Conservation (phyloP, 768 basidiomycete species). For the Dacryopinax spathularia region DNA sequence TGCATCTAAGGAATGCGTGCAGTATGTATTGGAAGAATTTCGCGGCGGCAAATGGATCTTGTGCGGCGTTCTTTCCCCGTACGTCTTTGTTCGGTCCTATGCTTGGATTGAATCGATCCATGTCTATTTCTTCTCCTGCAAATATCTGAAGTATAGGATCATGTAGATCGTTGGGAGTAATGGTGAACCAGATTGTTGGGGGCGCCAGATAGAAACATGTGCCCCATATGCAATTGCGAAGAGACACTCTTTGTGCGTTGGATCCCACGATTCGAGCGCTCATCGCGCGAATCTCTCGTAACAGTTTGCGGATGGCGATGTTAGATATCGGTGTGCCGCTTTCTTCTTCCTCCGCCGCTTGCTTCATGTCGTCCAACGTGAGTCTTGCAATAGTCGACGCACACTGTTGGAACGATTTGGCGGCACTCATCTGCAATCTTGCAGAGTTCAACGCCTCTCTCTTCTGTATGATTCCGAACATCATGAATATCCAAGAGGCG, state of each 20-base stretch:
- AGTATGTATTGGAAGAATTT: conserved; percentile 31
- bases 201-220: conserved; percentile 21
- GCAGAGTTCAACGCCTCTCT: background rate
- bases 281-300: conserved; percentile 12
- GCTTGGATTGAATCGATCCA: conserved; percentile 25
- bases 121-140: conserved; percentile 30
- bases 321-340: background rate
- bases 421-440: background rate
- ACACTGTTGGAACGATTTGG: background rate
- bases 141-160: conserved; percentile 35
- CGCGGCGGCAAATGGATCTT: conserved; percentile 31
- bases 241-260: background rate
- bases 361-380: background rate
- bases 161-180: conserved; percentile 30
- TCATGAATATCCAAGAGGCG: background rate
- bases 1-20: conserved; percentile 17
- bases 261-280: conserved; percentile 15
- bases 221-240: conserved; percentile 27
- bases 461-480: conserved; percentile 5
- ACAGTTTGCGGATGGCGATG: conserved; percentile 6
- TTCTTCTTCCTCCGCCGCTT: background rate
- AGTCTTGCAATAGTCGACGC: background rate
- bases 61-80: conserved; percentile 22
- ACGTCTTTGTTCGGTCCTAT: conserved; percentile 18
- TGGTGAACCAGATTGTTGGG: conserved; percentile 31